Percentiles rank a stretch among this genome's conserved stretches.
Conservation (phyloP, 768 basidiomycete genomes). For the Amanita polypyramis region DNA sequence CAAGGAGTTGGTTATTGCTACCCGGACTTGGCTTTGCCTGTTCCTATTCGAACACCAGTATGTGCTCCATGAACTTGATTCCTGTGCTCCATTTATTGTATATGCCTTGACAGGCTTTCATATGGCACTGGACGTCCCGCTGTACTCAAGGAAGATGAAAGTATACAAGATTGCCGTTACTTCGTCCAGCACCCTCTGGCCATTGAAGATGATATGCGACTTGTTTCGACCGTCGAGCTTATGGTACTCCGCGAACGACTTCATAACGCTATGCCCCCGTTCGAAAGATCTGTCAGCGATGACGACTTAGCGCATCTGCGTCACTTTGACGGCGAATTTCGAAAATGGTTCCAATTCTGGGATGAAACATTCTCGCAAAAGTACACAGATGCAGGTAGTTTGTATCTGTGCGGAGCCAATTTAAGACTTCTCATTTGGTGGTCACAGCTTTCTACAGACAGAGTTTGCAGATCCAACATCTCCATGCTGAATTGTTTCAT, state of each 20-base stretch:
- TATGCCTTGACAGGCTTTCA: slow-evolving; percentile 52
- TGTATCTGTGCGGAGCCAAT: not conserved
- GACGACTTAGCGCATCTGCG: slow-evolving; percentile 63
- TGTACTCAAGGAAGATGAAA: slow-evolving; percentile 87
- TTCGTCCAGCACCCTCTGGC: slow-evolving; percentile 81
- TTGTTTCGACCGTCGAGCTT: slow-evolving; percentile 90
- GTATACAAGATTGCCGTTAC: slow-evolving; percentile 70
- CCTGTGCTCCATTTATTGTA: slow-evolving; percentile 1
- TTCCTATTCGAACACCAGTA: slow-evolving; percentile 94
- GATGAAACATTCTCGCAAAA: slow-evolving; percentile 72
- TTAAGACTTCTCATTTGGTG: not conserved
- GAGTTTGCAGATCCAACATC: slow-evolving; percentile 77
- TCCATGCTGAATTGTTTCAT: slow-evolving; percentile 81
- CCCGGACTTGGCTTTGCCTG: slow-evolving; percentile 88
- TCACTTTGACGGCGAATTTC: slow-evolving; percentile 69
- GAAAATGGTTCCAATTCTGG: slow-evolving; percentile 75
- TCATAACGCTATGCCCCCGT: slow-evolving; percentile 72
- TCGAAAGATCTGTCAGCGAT: slow-evolving; percentile 63
- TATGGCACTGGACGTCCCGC: slow-evolving; percentile 93
- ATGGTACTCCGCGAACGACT: slow-evolving; percentile 84
- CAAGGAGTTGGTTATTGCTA: slow-evolving; percentile 67
- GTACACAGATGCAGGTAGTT: slow-evolving; percentile 70
- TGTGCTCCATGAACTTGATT: slow-evolving; percentile 18
- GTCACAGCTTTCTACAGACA: slow-evolving; percentile 73
- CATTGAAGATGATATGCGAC: slow-evolving; percentile 88